Base-by-base conservation (phyloP, 2,329 filamentous ascomycete species). In the Clonostachys solani region DNA sequence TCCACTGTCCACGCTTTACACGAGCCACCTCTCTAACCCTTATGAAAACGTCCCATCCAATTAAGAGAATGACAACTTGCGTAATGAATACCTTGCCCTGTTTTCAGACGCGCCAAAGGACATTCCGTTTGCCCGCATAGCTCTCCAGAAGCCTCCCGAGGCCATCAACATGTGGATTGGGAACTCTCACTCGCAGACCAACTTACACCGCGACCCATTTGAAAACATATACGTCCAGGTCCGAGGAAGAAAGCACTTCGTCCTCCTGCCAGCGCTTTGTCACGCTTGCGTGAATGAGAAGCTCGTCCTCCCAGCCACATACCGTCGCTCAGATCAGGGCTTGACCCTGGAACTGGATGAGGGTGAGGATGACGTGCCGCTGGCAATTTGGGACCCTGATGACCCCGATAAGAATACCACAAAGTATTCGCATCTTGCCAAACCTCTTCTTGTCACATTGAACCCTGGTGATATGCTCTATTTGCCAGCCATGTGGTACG, bases 131-230 rank as follows among this genome's bases (percentile, higher is more conserved):
- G 88, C 87, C 0, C 78, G 84, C 29, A 83, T 89, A 50, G 87
- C 87, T 0, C 77, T 92, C 0, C 70, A 78, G 37, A 72, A 76
- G 43, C 59, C 68, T 0, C 86, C 88, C 0, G 89, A 94, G 52
- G 89, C 89, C 13, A 78, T 90, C 51, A 94, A 94, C 60, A 74
- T 94, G 58, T 92, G 89, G 89, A 82, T 94, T 44, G 89, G 89
- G 46, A 87, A 89, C 65, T 80, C 81, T 2, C 73, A 72, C 36
- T 87, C 83, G 23, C 74, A 79, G 2, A 92, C 88, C 0, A 84
- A 86, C 1, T 64, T 92, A 46, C 89, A 94, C 67, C 87, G 86
- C 58, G 89, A 94, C 66, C 87, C 87, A 57, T 92, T 92, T 63
- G 88, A 94, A 63, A 94, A 94, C 61, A 76, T 94, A 1, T 94